phyloP scores from a whole-genome alignment of 352 stramenopile species.

The Phytophthora cactorum region DNA sequence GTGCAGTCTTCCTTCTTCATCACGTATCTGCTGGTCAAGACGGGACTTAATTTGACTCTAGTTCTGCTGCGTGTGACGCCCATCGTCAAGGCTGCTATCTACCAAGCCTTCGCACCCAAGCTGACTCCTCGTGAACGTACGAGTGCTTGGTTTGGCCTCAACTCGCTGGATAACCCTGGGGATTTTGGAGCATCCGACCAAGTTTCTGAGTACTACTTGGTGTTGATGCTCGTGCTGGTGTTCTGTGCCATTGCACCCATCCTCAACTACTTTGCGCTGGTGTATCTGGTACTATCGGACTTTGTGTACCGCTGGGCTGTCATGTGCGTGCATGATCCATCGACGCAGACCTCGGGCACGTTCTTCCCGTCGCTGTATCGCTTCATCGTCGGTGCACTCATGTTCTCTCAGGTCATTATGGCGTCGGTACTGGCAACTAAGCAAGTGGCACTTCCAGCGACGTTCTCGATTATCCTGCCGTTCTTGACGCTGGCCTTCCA shows the following conservation, averaged over 20 bases:
- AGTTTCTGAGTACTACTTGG: slow-evolving; percentile 74
- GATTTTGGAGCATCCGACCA: slow-evolving; percentile 65
- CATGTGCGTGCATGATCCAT: slow-evolving; percentile 77
- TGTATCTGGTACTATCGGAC: slow-evolving; percentile 78
- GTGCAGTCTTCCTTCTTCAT: slow-evolving; percentile 86
- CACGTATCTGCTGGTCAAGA: slow-evolving; percentile 82
- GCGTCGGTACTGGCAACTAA: slow-evolving; percentile 76
- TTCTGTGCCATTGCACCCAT: slow-evolving; percentile 82
- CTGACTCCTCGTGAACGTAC: slow-evolving; percentile 77
- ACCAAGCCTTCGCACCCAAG: slow-evolving; percentile 77
- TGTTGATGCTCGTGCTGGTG: slow-evolving; percentile 79
- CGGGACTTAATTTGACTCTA: slow-evolving; percentile 67
- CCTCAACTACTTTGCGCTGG: slow-evolving; percentile 76
- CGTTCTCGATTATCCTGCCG: slow-evolving; percentile 65
- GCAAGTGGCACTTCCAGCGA: slow-evolving; percentile 64
- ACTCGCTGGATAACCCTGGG: slow-evolving; percentile 60
- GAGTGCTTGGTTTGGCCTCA: slow-evolving; percentile 73
- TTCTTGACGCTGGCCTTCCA: slow-evolving; percentile 75
- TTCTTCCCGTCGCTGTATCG: slow-evolving; percentile 86
- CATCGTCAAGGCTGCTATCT: slow-evolving; percentile 81
- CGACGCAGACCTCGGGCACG: slow-evolving; percentile 63
- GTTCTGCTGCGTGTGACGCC: slow-evolving; percentile 76
- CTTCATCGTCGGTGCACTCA: slow-evolving; percentile 77
- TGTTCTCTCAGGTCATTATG: slow-evolving; percentile 86
- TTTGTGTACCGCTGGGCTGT: slow-evolving; percentile 78